These are phyloP conservation scores for Fusarium anthophilum DNA, from an alignment of 2,329 filamentous ascomycete genomes.

Conservation along the genomic window DNA sequence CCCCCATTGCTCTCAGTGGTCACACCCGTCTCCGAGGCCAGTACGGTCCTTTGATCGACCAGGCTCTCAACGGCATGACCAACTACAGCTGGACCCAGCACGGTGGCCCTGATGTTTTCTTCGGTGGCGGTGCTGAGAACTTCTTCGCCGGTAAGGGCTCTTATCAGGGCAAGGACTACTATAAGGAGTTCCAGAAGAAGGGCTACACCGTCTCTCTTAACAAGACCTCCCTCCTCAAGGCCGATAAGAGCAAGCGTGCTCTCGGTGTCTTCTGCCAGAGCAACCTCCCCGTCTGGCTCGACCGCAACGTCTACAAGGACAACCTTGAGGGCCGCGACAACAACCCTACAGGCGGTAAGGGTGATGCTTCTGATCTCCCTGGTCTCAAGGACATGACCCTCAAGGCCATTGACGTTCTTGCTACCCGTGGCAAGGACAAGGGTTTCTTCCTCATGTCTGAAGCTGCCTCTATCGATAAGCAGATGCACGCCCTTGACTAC, in stretches of 20 bases:
- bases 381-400: slow-evolving; percentile 90
- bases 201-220: slow-evolving; percentile 78
- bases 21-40: slow-evolving; percentile 76
- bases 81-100: slow-evolving; percentile 86
- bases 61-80: slow-evolving; percentile 77
- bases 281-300: slow-evolving; percentile 85
- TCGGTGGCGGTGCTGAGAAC: slow-evolving; percentile 84
- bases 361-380: slow-evolving; percentile 76
- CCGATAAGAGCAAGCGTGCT: slow-evolving; percentile 67
- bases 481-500: slow-evolving; percentile 88
- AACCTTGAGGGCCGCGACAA: slow-evolving; percentile 75
- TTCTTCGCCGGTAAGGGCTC: slow-evolving; percentile 72
- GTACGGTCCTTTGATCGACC: slow-evolving; percentile 78
- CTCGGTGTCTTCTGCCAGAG: slow-evolving; percentile 81
- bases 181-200: slow-evolving; percentile 76
- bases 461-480: slow-evolving; percentile 87
- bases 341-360: slow-evolving; percentile 71
- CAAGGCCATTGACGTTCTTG: slow-evolving; percentile 84
- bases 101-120: slow-evolving; percentile 80
- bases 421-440: slow-evolving; percentile 70
- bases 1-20: slow-evolving; percentile 77
- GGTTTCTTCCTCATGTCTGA: slow-evolving; percentile 92
- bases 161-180: slow-evolving; percentile 79
- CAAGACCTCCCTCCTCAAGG: slow-evolving; percentile 73
- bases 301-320: slow-evolving; percentile 80